Evolutionary conservation across 2,329 filamentous ascomycete species (phyloP), one percentile per base, ranked within the genome.

Genomic region (Bipolaris cookei): DNA sequence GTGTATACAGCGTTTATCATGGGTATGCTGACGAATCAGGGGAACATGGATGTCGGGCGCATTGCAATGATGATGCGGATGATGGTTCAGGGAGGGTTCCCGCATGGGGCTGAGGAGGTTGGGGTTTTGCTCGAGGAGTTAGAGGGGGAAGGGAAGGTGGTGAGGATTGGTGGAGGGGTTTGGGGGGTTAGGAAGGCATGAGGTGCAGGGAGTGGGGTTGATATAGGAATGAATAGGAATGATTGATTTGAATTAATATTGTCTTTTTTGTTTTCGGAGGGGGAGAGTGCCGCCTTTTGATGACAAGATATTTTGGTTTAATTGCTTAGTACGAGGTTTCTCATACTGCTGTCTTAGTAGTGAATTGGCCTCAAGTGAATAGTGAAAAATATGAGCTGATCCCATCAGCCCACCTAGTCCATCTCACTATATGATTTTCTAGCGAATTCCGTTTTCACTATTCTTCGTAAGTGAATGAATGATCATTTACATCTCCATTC

Each of bases 31-130:
- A 97, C 92, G 60, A 97, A 97, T 76, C 90, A 92, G 67, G 89
- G 89, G 16, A 86, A 89, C 25, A 95, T 97, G 90, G 88, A 90
- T 48, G 80, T 93, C 57, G 83, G 83, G 53, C 86, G 92, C 73
- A 96, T 99, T 63, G 84, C 88, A 7, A 96, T 93, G 89, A 97
- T 98, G 91, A 84, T 99, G 83, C 92, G 91, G 78, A 94, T 98
- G 84, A 84, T 94, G 56, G 87, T 97, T 50, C 86, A 90, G 0
- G 92, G 92, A 11, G 93, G 92, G 1, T 97, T 97, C 72, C 86
- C 91, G 0, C 97, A 92, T 84, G 91, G 89, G 60, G 91, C 91
- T 69, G 93, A 97, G 72, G 93, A 98, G 78, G 78, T 98, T 60
- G 86, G 88, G 68, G 90, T 90, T 74, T 90, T 97, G 73, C 77